phyloP scores from a whole-genome alignment of 345 rosid species.

The Ceriops tagal region DNA sequence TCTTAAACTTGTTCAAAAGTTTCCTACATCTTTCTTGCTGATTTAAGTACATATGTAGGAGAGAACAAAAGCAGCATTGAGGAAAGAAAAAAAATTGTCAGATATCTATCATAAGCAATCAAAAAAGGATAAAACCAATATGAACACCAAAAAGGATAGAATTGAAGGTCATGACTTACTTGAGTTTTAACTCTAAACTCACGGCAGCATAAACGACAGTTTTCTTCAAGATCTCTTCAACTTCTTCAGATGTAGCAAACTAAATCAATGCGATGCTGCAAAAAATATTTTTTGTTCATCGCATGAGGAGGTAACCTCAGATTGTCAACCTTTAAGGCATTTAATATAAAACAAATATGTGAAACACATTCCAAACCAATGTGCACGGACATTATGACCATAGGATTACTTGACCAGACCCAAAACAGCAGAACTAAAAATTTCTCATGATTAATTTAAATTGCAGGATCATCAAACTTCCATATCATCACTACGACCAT shows the following conservation, averaged over 20 bases:
- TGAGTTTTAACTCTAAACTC: slow-evolving; percentile 6
- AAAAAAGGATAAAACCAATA: background rate
- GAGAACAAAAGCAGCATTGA: background rate
- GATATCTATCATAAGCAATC: background rate
- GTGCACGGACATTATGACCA: too few species aligned
- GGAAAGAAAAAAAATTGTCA: background rate
- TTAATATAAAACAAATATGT: background rate
- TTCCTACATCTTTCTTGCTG: too few species aligned
- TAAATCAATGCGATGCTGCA: slow-evolving; percentile 14
- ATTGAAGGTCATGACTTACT: background rate
- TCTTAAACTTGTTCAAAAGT: background rate
- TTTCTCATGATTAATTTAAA: too few species aligned
- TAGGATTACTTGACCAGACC: too few species aligned
- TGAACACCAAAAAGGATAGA: background rate
- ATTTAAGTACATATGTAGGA: background rate
- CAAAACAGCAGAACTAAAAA: too few species aligned
- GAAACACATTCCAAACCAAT: background rate
- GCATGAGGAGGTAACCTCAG: slow-evolving; percentile 13
- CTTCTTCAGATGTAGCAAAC: slow-evolving; percentile 10
- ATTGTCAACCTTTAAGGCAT: slow-evolving; percentile 7
- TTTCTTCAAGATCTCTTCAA: slow-evolving; percentile 9
- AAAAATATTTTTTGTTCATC: background rate
- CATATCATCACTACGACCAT: too few species aligned
- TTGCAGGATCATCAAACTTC: too few species aligned
- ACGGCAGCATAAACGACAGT: slow-evolving; percentile 13